Percentiles rank a stretch among this genome's conserved stretches.
These are phyloP conservation scores for Rubus idaeus DNA, from an alignment of 306 rosid genomes.

Conservation along the genomic window DNA sequence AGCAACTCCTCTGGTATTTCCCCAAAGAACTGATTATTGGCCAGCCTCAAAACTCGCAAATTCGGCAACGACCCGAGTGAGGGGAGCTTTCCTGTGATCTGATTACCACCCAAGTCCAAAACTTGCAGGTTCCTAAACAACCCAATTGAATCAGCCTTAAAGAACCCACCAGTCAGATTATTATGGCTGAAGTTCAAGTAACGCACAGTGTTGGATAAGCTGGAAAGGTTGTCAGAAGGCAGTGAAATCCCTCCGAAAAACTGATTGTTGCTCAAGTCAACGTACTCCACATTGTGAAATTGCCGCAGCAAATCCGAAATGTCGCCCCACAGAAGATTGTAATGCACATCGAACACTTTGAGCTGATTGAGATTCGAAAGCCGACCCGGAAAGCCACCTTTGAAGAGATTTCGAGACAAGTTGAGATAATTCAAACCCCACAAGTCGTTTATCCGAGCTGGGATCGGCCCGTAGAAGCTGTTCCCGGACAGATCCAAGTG, in stretches of 20 bases:
- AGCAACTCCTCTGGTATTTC: constrained; percentile 64
- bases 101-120: constrained; percentile 70
- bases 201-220: constrained; percentile 65
- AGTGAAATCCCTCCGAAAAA: constrained; percentile 65
- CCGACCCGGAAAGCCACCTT: constrained; percentile 64
- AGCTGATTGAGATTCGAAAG: constrained; percentile 77
- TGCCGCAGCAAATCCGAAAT: constrained; percentile 49
- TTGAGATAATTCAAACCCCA: constrained; percentile 75
- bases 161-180: constrained; percentile 60
- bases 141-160: constrained; percentile 39
- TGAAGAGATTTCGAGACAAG: constrained; percentile 59
- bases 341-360: constrained; percentile 73
- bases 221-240: constrained; percentile 45
- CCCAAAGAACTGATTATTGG: constrained; percentile 57
- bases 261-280: constrained; percentile 70
- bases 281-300: constrained; percentile 62
- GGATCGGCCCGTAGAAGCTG: constrained; percentile 85
- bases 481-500: constrained; percentile 84
- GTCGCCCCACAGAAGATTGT: constrained; percentile 61
- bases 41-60: constrained; percentile 59
- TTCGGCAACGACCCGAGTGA: constrained; percentile 53
- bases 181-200: constrained; percentile 61
- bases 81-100: constrained; percentile 72
- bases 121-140: constrained; percentile 67
- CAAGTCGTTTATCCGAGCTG: constrained; percentile 71